phyloP scores from a whole-genome alignment of 129 eudicot genomes.

The Lactuca sativa region DNA sequence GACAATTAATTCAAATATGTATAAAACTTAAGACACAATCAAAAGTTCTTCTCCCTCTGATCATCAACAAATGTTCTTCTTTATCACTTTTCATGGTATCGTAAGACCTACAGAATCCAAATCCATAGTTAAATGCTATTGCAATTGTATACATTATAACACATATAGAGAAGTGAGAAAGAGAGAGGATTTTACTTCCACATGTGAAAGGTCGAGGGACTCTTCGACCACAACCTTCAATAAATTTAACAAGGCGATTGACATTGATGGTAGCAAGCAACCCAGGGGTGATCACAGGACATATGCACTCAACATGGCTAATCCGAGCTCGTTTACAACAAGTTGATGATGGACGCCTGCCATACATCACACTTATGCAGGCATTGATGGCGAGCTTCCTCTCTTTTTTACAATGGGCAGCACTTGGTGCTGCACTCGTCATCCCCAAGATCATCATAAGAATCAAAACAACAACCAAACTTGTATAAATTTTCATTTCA shows the following conservation, averaged over 20 bases:
- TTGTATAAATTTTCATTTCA: slow-evolving; percentile 20
- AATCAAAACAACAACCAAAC: slow-evolving; percentile 9
- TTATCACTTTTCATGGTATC: slow-evolving; percentile 8
- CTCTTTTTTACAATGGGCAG: slow-evolving; percentile 41
- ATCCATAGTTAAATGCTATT: neutral
- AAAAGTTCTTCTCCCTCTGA: neutral
- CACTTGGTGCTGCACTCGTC: slow-evolving; percentile 23
- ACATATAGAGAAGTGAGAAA: neutral
- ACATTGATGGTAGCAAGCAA: slow-evolving; percentile 37
- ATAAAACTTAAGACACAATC: neutral
- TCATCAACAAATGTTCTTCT: neutral
- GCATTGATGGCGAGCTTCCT: slow-evolving; percentile 33
- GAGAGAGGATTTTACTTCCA: slow-evolving; percentile 40
- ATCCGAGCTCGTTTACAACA: slow-evolving; percentile 48
- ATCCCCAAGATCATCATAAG: slow-evolving; percentile 3
- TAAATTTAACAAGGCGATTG: slow-evolving; percentile 28
- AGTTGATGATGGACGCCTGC: slow-evolving; percentile 33
- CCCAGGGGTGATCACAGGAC: slow-evolving; percentile 47
- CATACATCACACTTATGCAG: slow-evolving; percentile 41
- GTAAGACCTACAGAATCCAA: slow-evolving; percentile 26
- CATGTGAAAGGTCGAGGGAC: slow-evolving; percentile 57
- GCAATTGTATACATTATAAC: neutral
- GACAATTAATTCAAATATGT: neutral
- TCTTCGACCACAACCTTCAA: slow-evolving; percentile 54
- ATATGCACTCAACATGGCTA: slow-evolving; percentile 44